These are phyloP conservation scores for Vararia minispora DNA, from an alignment of 768 basidiomycete species.

Conservation along the genomic window DNA sequence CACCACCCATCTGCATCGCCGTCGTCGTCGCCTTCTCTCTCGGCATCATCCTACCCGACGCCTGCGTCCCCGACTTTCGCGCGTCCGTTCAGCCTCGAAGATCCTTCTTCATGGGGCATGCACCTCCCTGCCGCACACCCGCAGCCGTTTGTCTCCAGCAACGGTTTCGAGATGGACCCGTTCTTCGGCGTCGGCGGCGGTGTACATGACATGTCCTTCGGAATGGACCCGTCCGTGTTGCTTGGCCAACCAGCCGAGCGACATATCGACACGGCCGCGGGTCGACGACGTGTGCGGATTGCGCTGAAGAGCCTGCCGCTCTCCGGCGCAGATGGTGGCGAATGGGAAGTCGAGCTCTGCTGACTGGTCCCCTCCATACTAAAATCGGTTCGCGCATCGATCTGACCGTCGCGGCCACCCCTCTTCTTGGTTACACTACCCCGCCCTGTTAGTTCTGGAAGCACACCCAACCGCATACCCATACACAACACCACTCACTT, in stretches of 20 bases:
- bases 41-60: slow-evolving; percentile 24
- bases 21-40: slow-evolving; percentile 29
- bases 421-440: too few relatives aligned
- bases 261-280: slow-evolving; percentile 19
- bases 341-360: slow-evolving; percentile 72
- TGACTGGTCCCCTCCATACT: slow-evolving; percentile 19
- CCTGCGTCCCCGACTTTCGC: slow-evolving; percentile 21
- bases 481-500: too few relatives aligned
- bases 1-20: slow-evolving; percentile 34
- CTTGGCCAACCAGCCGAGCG: slow-evolving; percentile 26
- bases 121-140: slow-evolving; percentile 23
- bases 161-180: slow-evolving; percentile 30
- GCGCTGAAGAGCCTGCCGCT: slow-evolving; percentile 55
- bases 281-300: slow-evolving; percentile 51
- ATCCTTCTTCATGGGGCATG: slow-evolving; percentile 13
- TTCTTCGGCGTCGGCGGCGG: slow-evolving; percentile 45
- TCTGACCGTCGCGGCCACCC: too few relatives aligned
- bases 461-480: too few relatives aligned
- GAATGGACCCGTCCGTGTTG: slow-evolving; percentile 21
- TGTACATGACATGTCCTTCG: slow-evolving; percentile 25
- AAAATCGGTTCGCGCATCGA: slow-evolving; percentile 6
- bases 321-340: slow-evolving; percentile 55
- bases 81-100: slow-evolving; percentile 12
- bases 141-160: slow-evolving; percentile 16
- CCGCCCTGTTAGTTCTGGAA: too few relatives aligned